Percentiles rank a stretch among this genome's conserved stretches.
phyloP scores from a whole-genome alignment of 2,329 filamentous ascomycete genomes.

The Mollisia scopiformis region DNA sequence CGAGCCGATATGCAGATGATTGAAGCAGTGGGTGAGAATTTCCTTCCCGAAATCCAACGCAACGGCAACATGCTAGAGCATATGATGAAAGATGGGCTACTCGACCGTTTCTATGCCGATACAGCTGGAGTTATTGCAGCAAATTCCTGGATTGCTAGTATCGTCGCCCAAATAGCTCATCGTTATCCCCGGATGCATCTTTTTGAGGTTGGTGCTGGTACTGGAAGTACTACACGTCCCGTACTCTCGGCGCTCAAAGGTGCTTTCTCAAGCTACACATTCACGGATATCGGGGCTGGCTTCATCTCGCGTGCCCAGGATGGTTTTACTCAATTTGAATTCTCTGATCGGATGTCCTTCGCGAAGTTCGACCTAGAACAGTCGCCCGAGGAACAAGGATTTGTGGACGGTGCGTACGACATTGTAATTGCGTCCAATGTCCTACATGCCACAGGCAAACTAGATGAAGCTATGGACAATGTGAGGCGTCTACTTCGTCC shows the following conservation, averaged over 20 bases:
- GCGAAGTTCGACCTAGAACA: conserved; percentile 36
- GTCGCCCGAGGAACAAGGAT: conserved; percentile 40
- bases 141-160: too few species aligned
- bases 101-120: too few species aligned
- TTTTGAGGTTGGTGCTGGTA: conserved; percentile 45
- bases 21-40: too few species aligned
- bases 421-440: conserved; percentile 43
- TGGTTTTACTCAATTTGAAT: conserved; percentile 26
- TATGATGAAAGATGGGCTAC: too few species aligned
- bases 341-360: conserved; percentile 38
- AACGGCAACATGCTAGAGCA: too few species aligned
- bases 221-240: conserved; percentile 38
- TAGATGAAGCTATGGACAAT: conserved; percentile 36
- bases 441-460: conserved; percentile 41
- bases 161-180: too few species aligned
- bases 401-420: conserved; percentile 38
- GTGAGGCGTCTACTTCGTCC: too few species aligned
- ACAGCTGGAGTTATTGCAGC: too few species aligned
- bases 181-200: conserved; percentile 39
- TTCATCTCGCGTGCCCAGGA: conserved; percentile 41
- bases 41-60: too few species aligned
- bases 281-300: conserved; percentile 44
- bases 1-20: too few species aligned
- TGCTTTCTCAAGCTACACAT: conserved; percentile 38
- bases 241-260: conserved; percentile 14